phyloP scores from a whole-genome alignment of 2,329 filamentous ascomycete species.

The Fusarium sp. region DNA sequence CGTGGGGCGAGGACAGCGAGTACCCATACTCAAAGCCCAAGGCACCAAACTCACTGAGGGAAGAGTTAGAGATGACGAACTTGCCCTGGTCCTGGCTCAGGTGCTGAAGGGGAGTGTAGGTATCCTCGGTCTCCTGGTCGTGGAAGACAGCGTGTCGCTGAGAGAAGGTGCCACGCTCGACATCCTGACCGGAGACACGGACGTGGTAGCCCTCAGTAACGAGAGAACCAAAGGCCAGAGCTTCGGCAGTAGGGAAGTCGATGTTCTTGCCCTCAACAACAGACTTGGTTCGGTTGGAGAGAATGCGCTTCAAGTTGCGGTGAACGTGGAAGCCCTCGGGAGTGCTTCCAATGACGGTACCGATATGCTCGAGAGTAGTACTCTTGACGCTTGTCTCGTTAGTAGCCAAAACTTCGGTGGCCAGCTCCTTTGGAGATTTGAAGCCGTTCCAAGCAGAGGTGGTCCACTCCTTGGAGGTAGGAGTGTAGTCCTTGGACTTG shows the following conservation, averaged over 20 bases:
- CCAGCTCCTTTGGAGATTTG: slow-evolving; percentile 98
- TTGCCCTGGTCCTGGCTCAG: slow-evolving; percentile 91
- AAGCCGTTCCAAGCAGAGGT: slow-evolving; percentile 99
- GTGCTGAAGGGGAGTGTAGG: slow-evolving; percentile 91
- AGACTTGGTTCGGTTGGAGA: slow-evolving; percentile 88
- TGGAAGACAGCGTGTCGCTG: slow-evolving; percentile 97
- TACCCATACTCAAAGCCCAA: slow-evolving; percentile 99
- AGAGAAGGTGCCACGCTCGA: slow-evolving; percentile 99
- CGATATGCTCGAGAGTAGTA: slow-evolving; percentile 82
- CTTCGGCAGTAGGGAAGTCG: slow-evolving; percentile 97
- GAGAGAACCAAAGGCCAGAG: slow-evolving; percentile 90
- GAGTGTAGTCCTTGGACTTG: slow-evolving; percentile 97
- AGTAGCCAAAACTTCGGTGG: slow-evolving; percentile 92
- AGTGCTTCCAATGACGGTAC: slow-evolving; percentile 76
- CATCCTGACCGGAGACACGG: slow-evolving; percentile 97
- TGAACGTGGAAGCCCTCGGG: slow-evolving; percentile 91
- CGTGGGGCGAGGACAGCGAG: slow-evolving; percentile 94
- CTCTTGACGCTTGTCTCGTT: slow-evolving; percentile 82
- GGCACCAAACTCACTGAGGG: slow-evolving; percentile 73
- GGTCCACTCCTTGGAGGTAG: slow-evolving; percentile 96
- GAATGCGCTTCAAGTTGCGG: slow-evolving; percentile 96
- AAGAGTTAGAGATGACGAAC: slow-evolving; percentile 98
- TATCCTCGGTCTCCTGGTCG: slow-evolving; percentile 93
- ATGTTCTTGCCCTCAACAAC: slow-evolving; percentile 93
- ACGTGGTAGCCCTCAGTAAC: slow-evolving; percentile 96